These are phyloP conservation scores for Paxillus ammoniavirescens DNA, from an alignment of 768 basidiomycete species.

Conservation along the genomic window DNA sequence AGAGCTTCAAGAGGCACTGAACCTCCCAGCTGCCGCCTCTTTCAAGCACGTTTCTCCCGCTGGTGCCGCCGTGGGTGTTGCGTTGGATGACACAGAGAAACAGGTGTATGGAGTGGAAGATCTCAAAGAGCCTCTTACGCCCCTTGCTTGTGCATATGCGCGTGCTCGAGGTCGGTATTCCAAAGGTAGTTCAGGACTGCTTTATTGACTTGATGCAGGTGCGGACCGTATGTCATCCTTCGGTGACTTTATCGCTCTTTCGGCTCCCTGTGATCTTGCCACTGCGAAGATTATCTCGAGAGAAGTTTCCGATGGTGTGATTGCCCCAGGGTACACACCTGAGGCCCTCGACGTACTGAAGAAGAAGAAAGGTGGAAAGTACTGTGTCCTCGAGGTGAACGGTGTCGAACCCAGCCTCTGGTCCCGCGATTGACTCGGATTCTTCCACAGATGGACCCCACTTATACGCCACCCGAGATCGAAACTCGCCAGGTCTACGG, in stretches of 20 bases:
- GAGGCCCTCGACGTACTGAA: slow-evolving; percentile 88
- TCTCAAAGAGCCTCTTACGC: slow-evolving; percentile 84
- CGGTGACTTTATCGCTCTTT: slow-evolving; percentile 97
- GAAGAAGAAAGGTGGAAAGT: slow-evolving; percentile 98
- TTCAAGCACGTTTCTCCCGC: slow-evolving; percentile 99
- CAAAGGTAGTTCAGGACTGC: neutral
- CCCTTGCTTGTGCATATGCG: slow-evolving; percentile 91
- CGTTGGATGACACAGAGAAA: slow-evolving; percentile 80
- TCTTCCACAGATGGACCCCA: slow-evolving; percentile 74
- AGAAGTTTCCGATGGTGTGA: slow-evolving; percentile 97
- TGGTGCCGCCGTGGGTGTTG: slow-evolving; percentile 89
- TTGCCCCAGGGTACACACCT: slow-evolving; percentile 87
- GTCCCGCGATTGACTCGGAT: slow-evolving; percentile 6
- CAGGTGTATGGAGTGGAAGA: slow-evolving; percentile 97
- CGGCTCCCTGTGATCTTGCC: slow-evolving; percentile 86
- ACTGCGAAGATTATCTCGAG: slow-evolving; percentile 98
- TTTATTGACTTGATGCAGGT: slow-evolving; percentile 42
- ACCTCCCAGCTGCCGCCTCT: slow-evolving; percentile 92
- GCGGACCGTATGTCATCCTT: slow-evolving; percentile 99
- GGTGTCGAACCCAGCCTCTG: neutral
- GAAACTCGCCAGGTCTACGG: slow-evolving; percentile 98
- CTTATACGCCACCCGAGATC: slow-evolving; percentile 70
- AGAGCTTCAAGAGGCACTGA: slow-evolving; percentile 84
- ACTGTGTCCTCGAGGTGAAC: slow-evolving; percentile 89
- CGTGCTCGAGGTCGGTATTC: slow-evolving; percentile 76